These are phyloP conservation scores for Coemansia sp. DNA, from an alignment of 192 early-diverging fungal genomes.

Conservation along the genomic window DNA sequence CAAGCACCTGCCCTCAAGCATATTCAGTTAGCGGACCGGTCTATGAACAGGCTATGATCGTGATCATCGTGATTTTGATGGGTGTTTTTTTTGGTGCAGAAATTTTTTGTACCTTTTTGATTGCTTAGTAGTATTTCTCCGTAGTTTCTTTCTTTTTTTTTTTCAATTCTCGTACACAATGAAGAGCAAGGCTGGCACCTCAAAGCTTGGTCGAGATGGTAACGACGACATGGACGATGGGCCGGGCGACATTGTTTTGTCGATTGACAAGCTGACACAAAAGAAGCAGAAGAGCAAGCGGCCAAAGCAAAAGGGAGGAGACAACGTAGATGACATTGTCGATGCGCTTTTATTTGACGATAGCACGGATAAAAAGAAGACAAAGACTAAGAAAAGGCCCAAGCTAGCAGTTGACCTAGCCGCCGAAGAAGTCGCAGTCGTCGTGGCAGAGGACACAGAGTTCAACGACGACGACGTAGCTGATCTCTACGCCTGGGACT, in stretches of 20 bases:
- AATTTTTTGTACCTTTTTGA: neutral
- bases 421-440: neutral
- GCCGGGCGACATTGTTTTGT: constrained; percentile 16
- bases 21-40: too few relatives aligned
- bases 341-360: constrained; percentile 30
- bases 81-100: neutral
- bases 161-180: neutral
- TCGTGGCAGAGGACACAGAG: neutral
- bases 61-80: neutral
- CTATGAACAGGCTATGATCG: neutral
- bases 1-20: too few relatives aligned
- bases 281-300: constrained; percentile 4
- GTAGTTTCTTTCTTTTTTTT: neutral
- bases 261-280: constrained; percentile 10
- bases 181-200: neutral
- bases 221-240: constrained; percentile 11
- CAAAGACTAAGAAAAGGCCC: neutral
- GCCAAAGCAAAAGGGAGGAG: neutral
- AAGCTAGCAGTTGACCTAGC: neutral
- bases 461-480: constrained; percentile 31
- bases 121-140: neutral
- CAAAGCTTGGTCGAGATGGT: neutral
- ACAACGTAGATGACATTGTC: constrained; percentile 37
- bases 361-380: constrained; percentile 4
- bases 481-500: constrained; percentile 44